Evolutionary conservation across 306 rosid genomes (phyloP).

Genomic region (Abrus precatorius): DNA sequence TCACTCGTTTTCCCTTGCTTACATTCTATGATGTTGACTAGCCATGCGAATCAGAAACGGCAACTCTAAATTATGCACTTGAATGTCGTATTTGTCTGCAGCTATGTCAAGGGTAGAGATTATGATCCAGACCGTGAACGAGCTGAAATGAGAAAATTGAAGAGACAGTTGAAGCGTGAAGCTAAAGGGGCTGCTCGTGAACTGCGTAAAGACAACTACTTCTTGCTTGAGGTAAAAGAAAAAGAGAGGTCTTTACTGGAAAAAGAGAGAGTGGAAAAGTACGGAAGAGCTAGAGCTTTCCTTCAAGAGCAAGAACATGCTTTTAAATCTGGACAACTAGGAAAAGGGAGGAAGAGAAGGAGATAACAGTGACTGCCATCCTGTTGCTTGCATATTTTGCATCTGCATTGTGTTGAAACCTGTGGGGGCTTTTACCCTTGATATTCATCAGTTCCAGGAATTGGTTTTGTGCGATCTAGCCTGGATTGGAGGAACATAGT

Average conservation of each 20-base stretch:
- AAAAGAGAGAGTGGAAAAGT: slow-evolving; percentile 76
- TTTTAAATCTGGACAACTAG: slow-evolving; percentile 89
- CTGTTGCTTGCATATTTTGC: neutral
- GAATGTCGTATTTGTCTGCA: slow-evolving; percentile 55
- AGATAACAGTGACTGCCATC: slow-evolving; percentile 51
- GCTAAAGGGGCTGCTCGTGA: slow-evolving; percentile 87
- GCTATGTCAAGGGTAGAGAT: slow-evolving; percentile 90
- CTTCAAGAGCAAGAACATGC: slow-evolving; percentile 91
- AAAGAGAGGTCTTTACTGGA: slow-evolving; percentile 66
- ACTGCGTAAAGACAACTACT: slow-evolving; percentile 82
- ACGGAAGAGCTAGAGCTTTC: slow-evolving; percentile 73
- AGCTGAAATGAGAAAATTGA: slow-evolving; percentile 71
- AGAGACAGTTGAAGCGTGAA: slow-evolving; percentile 71
- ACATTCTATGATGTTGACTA: slow-evolving; percentile 3
- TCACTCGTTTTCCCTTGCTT: neutral
- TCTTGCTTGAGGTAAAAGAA: slow-evolving; percentile 77
- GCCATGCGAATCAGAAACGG: neutral
- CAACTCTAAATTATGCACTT: slow-evolving; percentile 35
- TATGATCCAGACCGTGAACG: slow-evolving; percentile 87
- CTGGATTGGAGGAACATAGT: neutral
- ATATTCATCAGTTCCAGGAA: slow-evolving; percentile 9
- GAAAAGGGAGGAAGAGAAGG: slow-evolving; percentile 87
- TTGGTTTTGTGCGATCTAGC: slow-evolving; percentile 1
- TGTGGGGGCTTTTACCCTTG: neutral
- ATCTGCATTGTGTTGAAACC: neutral